phyloP scores from a whole-genome alignment of 495 filamentous ascomycete species.

The Podospora tetraspora region DNA sequence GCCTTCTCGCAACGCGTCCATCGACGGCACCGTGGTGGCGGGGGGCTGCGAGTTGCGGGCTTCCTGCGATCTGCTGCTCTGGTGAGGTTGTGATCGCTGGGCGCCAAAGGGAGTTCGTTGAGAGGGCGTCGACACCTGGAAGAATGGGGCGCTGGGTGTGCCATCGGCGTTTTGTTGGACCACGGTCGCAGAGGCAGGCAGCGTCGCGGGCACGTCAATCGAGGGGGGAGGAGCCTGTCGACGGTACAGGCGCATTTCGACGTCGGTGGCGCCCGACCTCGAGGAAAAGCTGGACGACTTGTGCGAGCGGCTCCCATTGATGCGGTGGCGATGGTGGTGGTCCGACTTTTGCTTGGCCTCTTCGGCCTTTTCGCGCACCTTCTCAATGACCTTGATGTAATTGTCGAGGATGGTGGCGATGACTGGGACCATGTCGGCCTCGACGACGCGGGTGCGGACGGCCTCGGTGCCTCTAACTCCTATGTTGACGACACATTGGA shows the following conservation, averaged over 20 bases:
- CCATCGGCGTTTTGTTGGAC: slow-evolving; percentile 43
- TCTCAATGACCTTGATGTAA: slow-evolving; percentile 93
- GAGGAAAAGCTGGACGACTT: slow-evolving; percentile 47
- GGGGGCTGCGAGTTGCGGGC: slow-evolving; percentile 58
- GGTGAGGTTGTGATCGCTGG: slow-evolving; percentile 53
- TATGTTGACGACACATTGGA: slow-evolving; percentile 98
- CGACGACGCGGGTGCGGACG: slow-evolving; percentile 89
- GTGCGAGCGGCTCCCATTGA: slow-evolving; percentile 37
- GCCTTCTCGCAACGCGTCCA: slow-evolving; percentile 78
- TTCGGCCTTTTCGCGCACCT: slow-evolving; percentile 78
- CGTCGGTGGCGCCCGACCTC: slow-evolving; percentile 42
- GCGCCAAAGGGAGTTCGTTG: slow-evolving; percentile 61
- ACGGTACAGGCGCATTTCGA: slow-evolving; percentile 43
- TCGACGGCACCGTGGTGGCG: slow-evolving; percentile 62
- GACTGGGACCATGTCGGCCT: slow-evolving; percentile 98
- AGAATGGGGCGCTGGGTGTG: slow-evolving; percentile 59
- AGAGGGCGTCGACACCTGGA: slow-evolving; percentile 65
- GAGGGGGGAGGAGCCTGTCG: slow-evolving; percentile 43
- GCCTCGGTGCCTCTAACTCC: slow-evolving; percentile 91
- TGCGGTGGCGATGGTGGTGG: slow-evolving; percentile 41
- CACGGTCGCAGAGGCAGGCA: slow-evolving; percentile 41
- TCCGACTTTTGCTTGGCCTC: slow-evolving; percentile 50
- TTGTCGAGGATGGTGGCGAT: slow-evolving; percentile 99
- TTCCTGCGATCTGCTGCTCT: slow-evolving; percentile 58
- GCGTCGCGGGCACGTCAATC: slow-evolving; percentile 42